phyloP scores from a whole-genome alignment of 139 green algal species.

The Edaphochlamys debaryana region DNA sequence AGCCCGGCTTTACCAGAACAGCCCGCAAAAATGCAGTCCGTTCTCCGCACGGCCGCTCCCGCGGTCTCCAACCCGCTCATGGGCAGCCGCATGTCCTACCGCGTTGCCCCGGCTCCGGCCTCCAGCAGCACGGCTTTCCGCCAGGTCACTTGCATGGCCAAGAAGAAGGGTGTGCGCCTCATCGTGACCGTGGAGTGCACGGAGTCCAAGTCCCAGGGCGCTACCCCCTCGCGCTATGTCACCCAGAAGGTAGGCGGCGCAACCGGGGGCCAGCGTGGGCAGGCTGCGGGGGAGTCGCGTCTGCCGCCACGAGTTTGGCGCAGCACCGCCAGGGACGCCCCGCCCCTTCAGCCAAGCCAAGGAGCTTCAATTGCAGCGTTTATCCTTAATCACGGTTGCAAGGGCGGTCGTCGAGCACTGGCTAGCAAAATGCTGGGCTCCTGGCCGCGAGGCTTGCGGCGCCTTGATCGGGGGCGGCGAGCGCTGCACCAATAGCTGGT shows the following conservation, averaged over 20 bases:
- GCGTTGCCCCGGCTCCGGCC: slow-evolving; percentile 47
- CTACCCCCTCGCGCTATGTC: slow-evolving; percentile 77
- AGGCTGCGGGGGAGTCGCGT: too few relatives aligned
- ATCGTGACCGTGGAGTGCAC: slow-evolving; percentile 97
- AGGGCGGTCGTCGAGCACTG: too few relatives aligned
- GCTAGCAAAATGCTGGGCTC: too few relatives aligned
- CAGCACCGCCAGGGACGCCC: too few relatives aligned
- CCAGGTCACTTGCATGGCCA: slow-evolving; percentile 86
- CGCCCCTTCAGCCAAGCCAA: too few relatives aligned
- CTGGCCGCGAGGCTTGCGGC: too few relatives aligned
- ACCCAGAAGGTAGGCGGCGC: slow-evolving; percentile 86
- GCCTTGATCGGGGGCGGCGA: too few relatives aligned
- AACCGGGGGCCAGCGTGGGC: too few relatives aligned
- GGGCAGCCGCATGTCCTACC: slow-evolving; percentile 60
- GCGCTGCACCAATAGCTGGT: too few relatives aligned
- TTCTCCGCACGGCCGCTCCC: slow-evolving; percentile 26
- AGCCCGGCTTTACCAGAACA: not conserved
- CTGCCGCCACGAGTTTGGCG: not conserved
- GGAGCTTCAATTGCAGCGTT: too few relatives aligned
- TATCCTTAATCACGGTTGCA: too few relatives aligned
- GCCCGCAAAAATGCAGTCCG: slow-evolving; percentile 51
- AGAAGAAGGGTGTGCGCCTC: slow-evolving; percentile 92
- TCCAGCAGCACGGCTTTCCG: slow-evolving; percentile 54
- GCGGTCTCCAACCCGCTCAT: slow-evolving; percentile 67
- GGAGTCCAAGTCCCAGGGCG: slow-evolving; percentile 74